Evolutionary conservation across 2,329 filamentous ascomycete genomes (phyloP), one percentile per base, ranked within the genome.

Genomic region (Hypoxylon sp.): DNA sequence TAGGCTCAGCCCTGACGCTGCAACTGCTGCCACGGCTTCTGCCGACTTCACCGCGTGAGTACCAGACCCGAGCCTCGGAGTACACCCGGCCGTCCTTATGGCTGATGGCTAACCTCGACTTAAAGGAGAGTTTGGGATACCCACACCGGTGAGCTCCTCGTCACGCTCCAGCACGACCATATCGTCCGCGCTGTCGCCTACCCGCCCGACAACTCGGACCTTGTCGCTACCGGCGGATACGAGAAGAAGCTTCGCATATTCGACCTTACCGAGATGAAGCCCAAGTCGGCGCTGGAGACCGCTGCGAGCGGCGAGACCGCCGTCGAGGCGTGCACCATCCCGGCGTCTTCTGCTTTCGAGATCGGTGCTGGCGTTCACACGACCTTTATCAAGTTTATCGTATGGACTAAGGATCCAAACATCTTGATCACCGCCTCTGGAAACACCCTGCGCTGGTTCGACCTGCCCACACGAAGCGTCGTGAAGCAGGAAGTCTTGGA

Each of bases 241-340:
- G 95, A 99, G 78, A 98, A 97, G 83, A 97, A 95, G 76, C 84
- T 99, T 48, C 91, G 94, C 49, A 89, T 99, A 62, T 99, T 95
- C 71, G 94, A 98, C 69, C 81, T 99, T 13, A 86, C 86, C 13
- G 85, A 87, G 58, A 80, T 83, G 35, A 76, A 77, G 73, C 78
- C 56, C 67, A 77, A 33, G 66, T 74, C 66, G 60, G 29, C 69
- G 62, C 20, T 72, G 68, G 54, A 75, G 67, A 38, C 74, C 60
- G 50, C 72, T 43, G 56, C 70, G 15, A 68, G 68, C 26, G 63
- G 69, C 9, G 67, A 66, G 10, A 64, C 69, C 8, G 67, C 70
- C 21, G 63, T 72, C 33, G 69, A 72, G 29, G 73, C 80, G 20
- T 71, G 79, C 31, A 79, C 79, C 0, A 81, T 88, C 35, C 77